A percentile compares a stretch with the other conserved stretches of the same genome.
These are phyloP conservation scores for Ustanciosporium gigantosporum DNA, from an alignment of 1,284 basidiomycete genomes.

Conservation along the genomic window DNA sequence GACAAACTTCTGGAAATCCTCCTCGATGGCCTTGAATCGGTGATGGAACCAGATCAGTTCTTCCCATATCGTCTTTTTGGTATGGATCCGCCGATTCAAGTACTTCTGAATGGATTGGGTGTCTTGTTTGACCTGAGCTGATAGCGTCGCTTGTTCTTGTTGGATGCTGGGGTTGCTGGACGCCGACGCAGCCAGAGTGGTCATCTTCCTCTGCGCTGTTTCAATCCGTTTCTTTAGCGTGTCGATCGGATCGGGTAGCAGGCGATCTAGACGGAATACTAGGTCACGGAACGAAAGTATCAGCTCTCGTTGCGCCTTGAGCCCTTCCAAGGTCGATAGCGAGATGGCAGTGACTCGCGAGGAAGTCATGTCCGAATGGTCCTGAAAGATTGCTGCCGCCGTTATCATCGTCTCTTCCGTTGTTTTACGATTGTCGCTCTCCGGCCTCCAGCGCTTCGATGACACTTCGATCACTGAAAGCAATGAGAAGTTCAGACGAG, in stretches of 20 bases:
- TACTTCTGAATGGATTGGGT: constrained; percentile 28
- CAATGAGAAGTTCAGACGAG: constrained; percentile 35
- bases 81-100: constrained; percentile 27
- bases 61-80: constrained; percentile 37
- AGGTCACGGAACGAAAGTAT: constrained; percentile 37
- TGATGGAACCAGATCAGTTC: constrained; percentile 39
- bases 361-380: constrained; percentile 19
- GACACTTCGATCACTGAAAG: constrained; percentile 29
- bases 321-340: constrained; percentile 19
- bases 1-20: constrained; percentile 20
- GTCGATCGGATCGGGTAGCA: constrained; percentile 36
- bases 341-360: constrained; percentile 22
- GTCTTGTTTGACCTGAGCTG: constrained; percentile 24
- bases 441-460: constrained; percentile 31
- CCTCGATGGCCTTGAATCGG: constrained; percentile 27
- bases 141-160: constrained; percentile 29
- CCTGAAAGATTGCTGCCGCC: constrained; percentile 18
- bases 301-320: constrained; percentile 42
- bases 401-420: constrained; percentile 26
- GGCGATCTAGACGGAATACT: constrained; percentile 24
- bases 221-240: constrained; percentile 35
- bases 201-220: constrained; percentile 16
- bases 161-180: constrained; percentile 5
- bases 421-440: constrained; percentile 18
- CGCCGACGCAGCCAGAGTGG: constrained; percentile 7